These are phyloP conservation scores for Quambalaria eucalypti DNA, from an alignment of 1,284 basidiomycete species.

Conservation along the genomic window DNA sequence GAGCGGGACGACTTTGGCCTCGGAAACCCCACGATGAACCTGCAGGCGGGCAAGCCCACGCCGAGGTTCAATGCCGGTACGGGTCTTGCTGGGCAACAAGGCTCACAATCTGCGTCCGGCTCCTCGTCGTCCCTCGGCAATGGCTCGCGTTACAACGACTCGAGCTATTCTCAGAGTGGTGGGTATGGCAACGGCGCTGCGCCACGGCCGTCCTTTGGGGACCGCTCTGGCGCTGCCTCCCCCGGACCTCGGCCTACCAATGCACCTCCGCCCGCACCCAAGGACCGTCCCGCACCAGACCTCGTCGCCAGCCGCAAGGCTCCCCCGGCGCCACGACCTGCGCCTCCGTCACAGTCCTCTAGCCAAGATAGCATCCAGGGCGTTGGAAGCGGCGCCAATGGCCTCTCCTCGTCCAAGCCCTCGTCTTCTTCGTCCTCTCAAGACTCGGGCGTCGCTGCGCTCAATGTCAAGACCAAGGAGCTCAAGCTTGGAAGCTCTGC, in stretches of 20 bases:
- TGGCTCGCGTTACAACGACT: not conserved
- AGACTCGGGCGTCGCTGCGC: slow-evolving; percentile 13
- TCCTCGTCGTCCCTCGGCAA: not conserved
- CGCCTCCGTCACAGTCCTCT: too few species aligned
- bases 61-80: slow-evolving; percentile 27
- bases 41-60: slow-evolving; percentile 33
- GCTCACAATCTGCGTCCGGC: not conserved
- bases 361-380: too few species aligned
- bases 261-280: slow-evolving; percentile 6
- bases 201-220: not conserved
- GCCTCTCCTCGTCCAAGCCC: not conserved
- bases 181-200: not conserved
- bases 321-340: slow-evolving; percentile 24
- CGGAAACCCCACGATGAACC: slow-evolving; percentile 42
- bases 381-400: not conserved
- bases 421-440: not conserved
- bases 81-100: slow-evolving; percentile 17
- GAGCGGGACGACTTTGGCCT: slow-evolving; percentile 62
- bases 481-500: slow-evolving; percentile 23
- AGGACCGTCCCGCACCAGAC: slow-evolving; percentile 6
- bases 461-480: slow-evolving; percentile 42
- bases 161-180: not conserved
- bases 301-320: slow-evolving; percentile 35
- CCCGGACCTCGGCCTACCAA: slow-evolving; percentile 7
- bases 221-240: not conserved